These are phyloP conservation scores for Penicillium manginii DNA, from an alignment of 495 filamentous ascomycete species.

Conservation along the genomic window DNA sequence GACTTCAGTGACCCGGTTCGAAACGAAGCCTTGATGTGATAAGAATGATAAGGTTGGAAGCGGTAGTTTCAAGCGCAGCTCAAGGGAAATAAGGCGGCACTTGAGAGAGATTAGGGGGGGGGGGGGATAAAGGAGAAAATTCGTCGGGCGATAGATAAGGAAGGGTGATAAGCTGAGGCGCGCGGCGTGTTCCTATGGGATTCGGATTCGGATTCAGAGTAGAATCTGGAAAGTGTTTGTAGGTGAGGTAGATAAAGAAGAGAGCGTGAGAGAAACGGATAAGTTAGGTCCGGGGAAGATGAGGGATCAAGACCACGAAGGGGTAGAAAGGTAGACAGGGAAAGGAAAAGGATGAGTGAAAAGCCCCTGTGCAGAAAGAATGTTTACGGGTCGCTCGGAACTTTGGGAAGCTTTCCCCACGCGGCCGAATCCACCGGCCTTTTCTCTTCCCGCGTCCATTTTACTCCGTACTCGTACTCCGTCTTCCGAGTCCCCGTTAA, in stretches of 20 bases:
- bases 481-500: background rate
- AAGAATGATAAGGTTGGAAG: constrained; percentile 15
- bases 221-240: background rate
- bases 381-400: constrained; percentile 27
- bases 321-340: background rate
- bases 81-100: constrained; percentile 4
- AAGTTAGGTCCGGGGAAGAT: background rate
- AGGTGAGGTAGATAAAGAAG: background rate
- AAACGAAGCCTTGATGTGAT: constrained; percentile 6
- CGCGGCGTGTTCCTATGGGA: background rate
- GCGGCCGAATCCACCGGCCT: constrained; percentile 10
- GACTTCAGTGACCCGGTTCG: constrained; percentile 2
- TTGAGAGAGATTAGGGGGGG: background rate
- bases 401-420: constrained; percentile 32
- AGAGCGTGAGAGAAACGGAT: background rate
- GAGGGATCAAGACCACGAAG: background rate
- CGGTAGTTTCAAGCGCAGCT: constrained; percentile 4
- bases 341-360: background rate
- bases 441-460: no score
- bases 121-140: constrained; percentile 17
- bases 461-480: background rate
- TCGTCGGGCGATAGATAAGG: constrained; percentile 12
- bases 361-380: constrained; percentile 9
- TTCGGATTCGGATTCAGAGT: background rate
- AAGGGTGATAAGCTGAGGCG: constrained; percentile 18